phyloP scores from a whole-genome alignment of 495 filamentous ascomycete genomes.

The Penicillium subrubescens region DNA sequence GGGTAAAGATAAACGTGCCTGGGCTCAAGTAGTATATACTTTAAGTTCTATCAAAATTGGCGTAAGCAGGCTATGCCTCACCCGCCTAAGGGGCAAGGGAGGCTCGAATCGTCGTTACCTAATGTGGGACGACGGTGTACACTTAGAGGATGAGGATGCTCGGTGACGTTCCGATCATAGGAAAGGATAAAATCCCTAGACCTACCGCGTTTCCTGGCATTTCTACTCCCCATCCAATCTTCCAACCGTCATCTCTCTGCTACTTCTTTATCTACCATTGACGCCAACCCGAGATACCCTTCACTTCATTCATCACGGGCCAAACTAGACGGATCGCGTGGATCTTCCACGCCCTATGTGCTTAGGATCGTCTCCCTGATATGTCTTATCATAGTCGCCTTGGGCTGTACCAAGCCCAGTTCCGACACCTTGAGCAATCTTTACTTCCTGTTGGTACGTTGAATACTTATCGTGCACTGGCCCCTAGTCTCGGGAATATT shows the following conservation, averaged over 20 bases:
- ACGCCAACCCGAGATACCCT: neutral
- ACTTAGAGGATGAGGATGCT: neutral
- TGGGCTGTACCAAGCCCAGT: conserved; percentile 70
- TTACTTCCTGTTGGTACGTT: conserved; percentile 71
- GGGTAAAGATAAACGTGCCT: conserved; percentile 34
- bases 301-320: conserved; percentile 53
- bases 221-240: conserved; percentile 1
- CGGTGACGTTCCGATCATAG: conserved; percentile 9
- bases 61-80: no score
- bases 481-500: neutral
- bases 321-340: conserved; percentile 77
- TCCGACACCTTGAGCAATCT: conserved; percentile 52
- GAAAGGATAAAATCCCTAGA: conserved; percentile 12
- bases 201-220: conserved; percentile 3
- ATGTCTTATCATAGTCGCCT: conserved; percentile 69
- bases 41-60: no score
- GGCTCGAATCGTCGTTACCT: conserved; percentile 20
- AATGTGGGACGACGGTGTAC: conserved; percentile 12
- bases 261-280: neutral
- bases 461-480: neutral
- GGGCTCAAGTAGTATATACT: neutral
- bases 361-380: conserved; percentile 73
- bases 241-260: conserved; percentile 8
- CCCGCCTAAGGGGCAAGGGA: neutral
- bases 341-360: conserved; percentile 75